These are phyloP conservation scores for Batrachochytrium dendrobatidis DNA, from an alignment of 371 early-diverging fungal species.

Conservation along the genomic window DNA sequence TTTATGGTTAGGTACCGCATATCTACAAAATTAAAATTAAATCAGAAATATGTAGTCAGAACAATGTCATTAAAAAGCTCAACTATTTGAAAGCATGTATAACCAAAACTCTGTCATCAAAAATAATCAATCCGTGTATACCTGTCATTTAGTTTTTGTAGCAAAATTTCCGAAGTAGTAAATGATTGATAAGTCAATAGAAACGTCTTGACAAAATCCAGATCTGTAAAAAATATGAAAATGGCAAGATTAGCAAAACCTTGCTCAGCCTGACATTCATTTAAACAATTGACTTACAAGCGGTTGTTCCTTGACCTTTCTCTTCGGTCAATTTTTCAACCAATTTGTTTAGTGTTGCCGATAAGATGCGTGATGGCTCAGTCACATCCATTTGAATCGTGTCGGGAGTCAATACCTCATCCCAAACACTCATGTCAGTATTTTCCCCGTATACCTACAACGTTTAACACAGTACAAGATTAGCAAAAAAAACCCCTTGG, in stretches of 20 bases:
- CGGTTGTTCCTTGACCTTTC: slow-evolving; percentile 13
- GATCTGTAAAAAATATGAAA: slow-evolving; percentile 5
- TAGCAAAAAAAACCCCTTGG: too few species aligned
- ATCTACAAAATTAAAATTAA: slow-evolving; percentile 11
- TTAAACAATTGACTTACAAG: slow-evolving; percentile 4
- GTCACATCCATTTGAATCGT: slow-evolving; percentile 3
- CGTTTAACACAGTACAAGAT: too few species aligned
- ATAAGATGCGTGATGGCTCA: slow-evolving; percentile 2
- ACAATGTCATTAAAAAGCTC: neutral
- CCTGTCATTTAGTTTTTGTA: slow-evolving; percentile 24
- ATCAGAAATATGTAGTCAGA: neutral
- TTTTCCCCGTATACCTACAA: too few species aligned
- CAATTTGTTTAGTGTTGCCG: slow-evolving; percentile 28
- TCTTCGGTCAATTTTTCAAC: slow-evolving; percentile 26
- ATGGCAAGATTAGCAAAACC: too few species aligned
- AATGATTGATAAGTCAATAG: slow-evolving; percentile 32
- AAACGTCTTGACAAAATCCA: slow-evolving; percentile 29
- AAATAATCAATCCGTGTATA: too few species aligned
- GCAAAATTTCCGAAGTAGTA: slow-evolving; percentile 14
- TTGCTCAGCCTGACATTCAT: neutral
- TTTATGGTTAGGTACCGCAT: slow-evolving; percentile 8
- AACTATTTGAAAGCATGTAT: too few species aligned
- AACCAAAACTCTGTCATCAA: too few species aligned
- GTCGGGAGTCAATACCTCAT: neutral
- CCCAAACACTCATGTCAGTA: slow-evolving; percentile 9